Conservation (phyloP, 2,329 filamentous ascomycete genomes). For the Sclerotinia nivalis region DNA sequence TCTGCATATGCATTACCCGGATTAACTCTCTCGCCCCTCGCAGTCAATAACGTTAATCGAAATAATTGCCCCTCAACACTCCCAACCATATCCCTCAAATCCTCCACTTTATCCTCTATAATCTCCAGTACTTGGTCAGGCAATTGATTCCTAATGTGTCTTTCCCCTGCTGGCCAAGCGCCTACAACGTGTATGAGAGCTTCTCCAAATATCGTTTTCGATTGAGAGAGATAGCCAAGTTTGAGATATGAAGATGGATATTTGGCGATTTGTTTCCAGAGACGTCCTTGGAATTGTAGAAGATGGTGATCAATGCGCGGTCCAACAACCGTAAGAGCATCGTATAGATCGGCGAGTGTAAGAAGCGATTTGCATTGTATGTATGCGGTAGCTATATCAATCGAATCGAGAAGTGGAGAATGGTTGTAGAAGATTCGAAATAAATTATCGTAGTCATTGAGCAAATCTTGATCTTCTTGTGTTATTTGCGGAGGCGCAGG, state of each 20-base stretch:
- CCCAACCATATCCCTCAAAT: constrained; percentile 79
- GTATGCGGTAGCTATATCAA: constrained; percentile 91
- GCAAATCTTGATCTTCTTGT: constrained; percentile 68
- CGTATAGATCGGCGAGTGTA: constrained; percentile 89
- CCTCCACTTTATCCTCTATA: constrained; percentile 93
- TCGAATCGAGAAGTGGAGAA: constrained; percentile 73
- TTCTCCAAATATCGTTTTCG: constrained; percentile 81
- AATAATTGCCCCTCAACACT: constrained; percentile 81
- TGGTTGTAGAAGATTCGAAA: constrained; percentile 97
- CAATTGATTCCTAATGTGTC: constrained; percentile 70
- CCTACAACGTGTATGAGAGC: constrained; percentile 92
- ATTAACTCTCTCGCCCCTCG: constrained; percentile 77
- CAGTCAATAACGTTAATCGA: constrained; percentile 71
- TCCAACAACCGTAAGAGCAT: constrained; percentile 83
- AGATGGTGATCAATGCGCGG: constrained; percentile 92
- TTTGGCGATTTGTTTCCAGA: constrained; percentile 97
- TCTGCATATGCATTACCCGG: constrained; percentile 81
- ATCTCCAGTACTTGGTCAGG: constrained; percentile 79
- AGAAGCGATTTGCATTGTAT: constrained; percentile 91
- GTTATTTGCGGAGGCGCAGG: constrained; percentile 47
- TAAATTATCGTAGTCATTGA: constrained; percentile 93
- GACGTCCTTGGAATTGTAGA: constrained; percentile 81
- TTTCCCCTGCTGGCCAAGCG: constrained; percentile 82
- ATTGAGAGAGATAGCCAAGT: constrained; percentile 81
- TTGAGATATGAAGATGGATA: constrained; percentile 92